Percentiles rank a stretch among this genome's conserved stretches.
These are phyloP conservation scores for Trichoderma afroharzianum DNA, from an alignment of 2,329 filamentous ascomycete species.

Conservation along the genomic window DNA sequence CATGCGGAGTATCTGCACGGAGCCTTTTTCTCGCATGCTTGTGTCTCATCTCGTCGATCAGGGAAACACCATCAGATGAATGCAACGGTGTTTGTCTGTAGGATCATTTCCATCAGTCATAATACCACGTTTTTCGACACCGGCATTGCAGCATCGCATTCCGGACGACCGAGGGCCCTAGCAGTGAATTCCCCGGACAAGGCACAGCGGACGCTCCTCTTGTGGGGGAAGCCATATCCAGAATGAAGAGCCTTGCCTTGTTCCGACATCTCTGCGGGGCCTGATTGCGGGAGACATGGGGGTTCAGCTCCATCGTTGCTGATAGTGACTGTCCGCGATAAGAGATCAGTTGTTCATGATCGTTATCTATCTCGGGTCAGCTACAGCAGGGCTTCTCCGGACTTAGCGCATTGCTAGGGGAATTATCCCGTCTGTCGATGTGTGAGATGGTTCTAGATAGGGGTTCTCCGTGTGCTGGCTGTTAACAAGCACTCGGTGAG, in stretches of 20 bases:
- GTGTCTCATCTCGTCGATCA: background rate
- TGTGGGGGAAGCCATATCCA: background rate
- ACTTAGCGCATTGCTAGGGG: background rate
- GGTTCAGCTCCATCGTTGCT: background rate
- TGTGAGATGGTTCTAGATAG: background rate
- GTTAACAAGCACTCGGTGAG: background rate
- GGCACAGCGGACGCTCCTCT: background rate
- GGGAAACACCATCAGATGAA: background rate
- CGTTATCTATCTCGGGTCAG: background rate
- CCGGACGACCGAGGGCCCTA: background rate
- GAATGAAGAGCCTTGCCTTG: background rate
- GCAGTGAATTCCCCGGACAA: background rate
- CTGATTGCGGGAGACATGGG: constrained; percentile 6
- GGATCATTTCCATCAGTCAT: background rate
- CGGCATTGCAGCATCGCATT: background rate
- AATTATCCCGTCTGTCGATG: background rate
- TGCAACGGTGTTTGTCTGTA: background rate
- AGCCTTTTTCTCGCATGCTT: background rate
- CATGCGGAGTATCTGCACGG: background rate
- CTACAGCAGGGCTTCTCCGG: background rate
- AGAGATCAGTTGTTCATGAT: background rate
- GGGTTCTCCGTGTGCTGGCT: background rate
- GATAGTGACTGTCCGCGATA: background rate
- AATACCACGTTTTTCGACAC: background rate
- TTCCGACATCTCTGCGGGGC: constrained; percentile 2